Percentiles rank a stretch among this genome's conserved stretches.
Evolutionary conservation across 2,329 filamentous ascomycete species (phyloP).

Genomic region (Stromatinia cepivora): DNA sequence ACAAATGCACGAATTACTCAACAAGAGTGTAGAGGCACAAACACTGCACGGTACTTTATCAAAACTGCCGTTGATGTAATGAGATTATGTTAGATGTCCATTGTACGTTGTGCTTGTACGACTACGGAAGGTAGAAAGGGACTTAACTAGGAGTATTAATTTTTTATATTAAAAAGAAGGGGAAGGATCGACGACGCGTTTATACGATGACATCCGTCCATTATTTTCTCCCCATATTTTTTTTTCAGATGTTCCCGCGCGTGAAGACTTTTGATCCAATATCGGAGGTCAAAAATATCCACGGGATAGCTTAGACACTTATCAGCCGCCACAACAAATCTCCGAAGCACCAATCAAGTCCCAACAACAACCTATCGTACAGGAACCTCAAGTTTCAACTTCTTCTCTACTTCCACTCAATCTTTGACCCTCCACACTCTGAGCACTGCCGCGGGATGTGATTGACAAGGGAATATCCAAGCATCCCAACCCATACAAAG

Average conservation of each 20-base stretch:
- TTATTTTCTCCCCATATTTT: not conserved
- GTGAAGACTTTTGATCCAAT: slow-evolving; percentile 15
- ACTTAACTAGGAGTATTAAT: not conserved
- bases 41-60: not conserved
- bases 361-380: not conserved
- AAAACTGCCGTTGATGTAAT: not conserved
- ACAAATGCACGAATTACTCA: not conserved
- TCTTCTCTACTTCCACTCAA: not conserved
- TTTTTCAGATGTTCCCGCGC: not conserved
- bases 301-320: not conserved
- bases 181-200: not conserved
- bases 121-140: not conserved
- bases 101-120: not conserved
- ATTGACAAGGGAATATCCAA: slow-evolving; percentile 2
- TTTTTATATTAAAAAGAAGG: slow-evolving; percentile 15
- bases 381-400: slow-evolving; percentile 16
- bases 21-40: not conserved
- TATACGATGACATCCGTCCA: slow-evolving; percentile 4
- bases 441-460: not conserved
- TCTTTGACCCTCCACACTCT: slow-evolving; percentile 16
- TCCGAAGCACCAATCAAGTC: slow-evolving; percentile 17
- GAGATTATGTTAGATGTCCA: not conserved
- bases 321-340: slow-evolving; percentile 17
- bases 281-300: not conserved
- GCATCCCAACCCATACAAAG: not conserved